These are phyloP conservation scores for Penicillium ochrochloron DNA, from an alignment of 495 filamentous ascomycete species.

Conservation along the genomic window DNA sequence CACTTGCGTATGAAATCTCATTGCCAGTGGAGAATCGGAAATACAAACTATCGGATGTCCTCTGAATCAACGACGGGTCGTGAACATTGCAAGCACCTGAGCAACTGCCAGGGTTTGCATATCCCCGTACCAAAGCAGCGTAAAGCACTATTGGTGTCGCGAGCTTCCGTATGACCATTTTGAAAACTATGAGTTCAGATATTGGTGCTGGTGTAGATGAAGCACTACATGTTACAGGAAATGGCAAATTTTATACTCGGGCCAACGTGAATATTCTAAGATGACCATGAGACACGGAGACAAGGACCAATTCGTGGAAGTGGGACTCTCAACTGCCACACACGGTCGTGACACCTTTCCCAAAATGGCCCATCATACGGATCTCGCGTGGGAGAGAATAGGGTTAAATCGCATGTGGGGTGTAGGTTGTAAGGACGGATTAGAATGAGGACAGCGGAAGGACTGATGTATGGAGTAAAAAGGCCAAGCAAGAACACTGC, in stretches of 20 bases:
- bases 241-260: not conserved
- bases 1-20: conserved; percentile 65
- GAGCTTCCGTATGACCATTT: conserved; percentile 17
- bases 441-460: not conserved
- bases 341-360: conserved; percentile 4
- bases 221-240: not conserved
- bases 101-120: conserved; percentile 61
- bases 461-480: not conserved
- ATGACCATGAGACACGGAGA: not conserved
- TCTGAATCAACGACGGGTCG: conserved; percentile 67
- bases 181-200: no score
- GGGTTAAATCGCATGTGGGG: conserved; percentile 8
- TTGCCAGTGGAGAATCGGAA: conserved; percentile 76
- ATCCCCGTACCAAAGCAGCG: conserved; percentile 41
- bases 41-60: conserved; percentile 66
- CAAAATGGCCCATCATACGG: not conserved
- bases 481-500: not conserved
- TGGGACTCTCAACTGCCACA: not conserved
- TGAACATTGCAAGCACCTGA: conserved; percentile 64
- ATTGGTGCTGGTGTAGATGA: not conserved
- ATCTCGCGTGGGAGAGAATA: not conserved
- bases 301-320: conserved; percentile 19
- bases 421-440: not conserved
- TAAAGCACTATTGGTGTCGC: conserved; percentile 17
- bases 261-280: not conserved